Base-by-base conservation (phyloP, 108 stramenopile genomes). In the Heterococcus sp. region DNA sequence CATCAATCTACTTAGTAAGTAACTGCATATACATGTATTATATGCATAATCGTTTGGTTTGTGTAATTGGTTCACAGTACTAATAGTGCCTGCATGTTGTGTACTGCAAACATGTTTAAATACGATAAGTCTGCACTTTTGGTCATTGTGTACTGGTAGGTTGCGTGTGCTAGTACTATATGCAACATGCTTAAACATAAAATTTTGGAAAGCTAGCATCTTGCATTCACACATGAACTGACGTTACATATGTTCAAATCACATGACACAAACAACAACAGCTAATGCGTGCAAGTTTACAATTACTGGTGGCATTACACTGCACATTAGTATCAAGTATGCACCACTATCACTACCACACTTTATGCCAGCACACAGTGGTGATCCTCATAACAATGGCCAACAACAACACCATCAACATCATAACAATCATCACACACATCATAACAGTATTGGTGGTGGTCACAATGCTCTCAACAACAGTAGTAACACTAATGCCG, bases 1-100 rank as follows among this genome's bases (percentile, higher is more conserved):
- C 64, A 28, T 73, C 3, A 73, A 73, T 32, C 32, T 73, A n/a
- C 28, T 11, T 34, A 73, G 34, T 1, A 73, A 58, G 46, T 58
- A 58, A 21, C 8, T 14, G 46, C 21, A 58, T 8, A 58, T 14
- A 21, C 21, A 58, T 58, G 21, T 58, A 58, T 21, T 58, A 21
- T 58, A 58, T 58, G 46, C 46, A 58, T 8, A 8, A 14, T 21
- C 21, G 21, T 58, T 14, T 8, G 14, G 21, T 58, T 21, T 58
- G 46, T 21, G 46, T 8, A 8, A 58, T 8, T 58, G 46, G 21
- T 8, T 58, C 14, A 58, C 46, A 58, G 46, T 21, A 21, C 46
- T 58, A 14, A 8, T 8, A 58, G 46, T n/a, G n/a, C n/a, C n/a
- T n/a, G n/a, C n/a, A n/a, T n/a, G n/a, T n/a, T 58, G 46, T 58